Percentiles rank a stretch among this genome's conserved stretches.
phyloP scores from a whole-genome alignment of 805 yeast species.

The Clavispora carvajalis region DNA sequence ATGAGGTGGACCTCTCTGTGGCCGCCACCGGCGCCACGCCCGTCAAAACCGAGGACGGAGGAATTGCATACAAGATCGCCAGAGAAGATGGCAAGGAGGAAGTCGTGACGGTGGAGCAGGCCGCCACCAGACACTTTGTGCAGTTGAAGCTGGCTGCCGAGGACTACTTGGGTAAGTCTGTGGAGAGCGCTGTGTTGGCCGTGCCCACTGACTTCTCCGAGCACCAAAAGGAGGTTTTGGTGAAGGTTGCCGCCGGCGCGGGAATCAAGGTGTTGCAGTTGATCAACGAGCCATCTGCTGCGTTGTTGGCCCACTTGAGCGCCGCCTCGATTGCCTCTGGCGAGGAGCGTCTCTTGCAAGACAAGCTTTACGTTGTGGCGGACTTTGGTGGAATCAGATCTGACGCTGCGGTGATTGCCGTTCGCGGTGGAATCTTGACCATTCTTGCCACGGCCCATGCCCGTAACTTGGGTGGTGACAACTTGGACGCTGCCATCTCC shows the following conservation, averaged over 20 bases:
- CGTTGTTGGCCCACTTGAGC: conserved; percentile 74
- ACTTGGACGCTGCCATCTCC: conserved; percentile 72
- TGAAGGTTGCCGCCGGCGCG: conserved; percentile 58
- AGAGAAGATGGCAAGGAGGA: conserved; percentile 47
- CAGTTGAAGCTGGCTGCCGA: conserved; percentile 84
- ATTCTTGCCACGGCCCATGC: conserved; percentile 81
- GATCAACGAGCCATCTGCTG: conserved; percentile 89
- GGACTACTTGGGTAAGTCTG: conserved; percentile 78
- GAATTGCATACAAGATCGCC: conserved; percentile 59
- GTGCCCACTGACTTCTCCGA: conserved; percentile 86
- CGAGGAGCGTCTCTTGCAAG: conserved; percentile 44
- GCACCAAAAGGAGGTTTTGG: conserved; percentile 62
- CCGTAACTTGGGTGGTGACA: conserved; percentile 79
- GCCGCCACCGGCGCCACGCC: conserved; percentile 57
- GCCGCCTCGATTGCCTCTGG: conserved; percentile 25
- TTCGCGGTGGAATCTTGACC: conserved; percentile 91
- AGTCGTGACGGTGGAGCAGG: conserved; percentile 66
- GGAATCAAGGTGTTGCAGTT: conserved; percentile 80
- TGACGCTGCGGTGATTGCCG: conserved; percentile 90
- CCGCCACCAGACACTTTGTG: conserved; percentile 75
- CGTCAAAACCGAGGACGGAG: conserved; percentile 54
- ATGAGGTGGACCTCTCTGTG: conserved; percentile 61
- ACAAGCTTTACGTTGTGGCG: conserved; percentile 82
- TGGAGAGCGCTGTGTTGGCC: conserved; percentile 81
- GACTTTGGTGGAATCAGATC: conserved; percentile 96